Conservation (phyloP, 352 stramenopile species). For the Phytophthora sansomeana region DNA sequence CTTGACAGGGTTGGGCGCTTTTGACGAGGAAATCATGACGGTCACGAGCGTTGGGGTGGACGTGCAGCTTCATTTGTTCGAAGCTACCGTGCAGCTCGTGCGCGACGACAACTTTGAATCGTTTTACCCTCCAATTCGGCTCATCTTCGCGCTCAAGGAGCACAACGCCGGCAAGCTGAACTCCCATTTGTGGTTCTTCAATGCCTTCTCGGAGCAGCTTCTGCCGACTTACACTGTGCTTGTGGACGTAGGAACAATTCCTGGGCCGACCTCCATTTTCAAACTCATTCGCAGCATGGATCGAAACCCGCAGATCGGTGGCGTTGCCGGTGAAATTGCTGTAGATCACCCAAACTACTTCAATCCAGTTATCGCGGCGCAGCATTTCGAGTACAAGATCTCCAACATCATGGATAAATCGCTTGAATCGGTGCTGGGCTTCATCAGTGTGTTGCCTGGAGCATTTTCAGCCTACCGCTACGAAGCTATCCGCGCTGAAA, state of each 20-base stretch:
- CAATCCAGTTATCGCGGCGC: slow-evolving; percentile 51
- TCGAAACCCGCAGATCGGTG: slow-evolving; percentile 57
- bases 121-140: slow-evolving; percentile 57
- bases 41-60: slow-evolving; percentile 53
- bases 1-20: slow-evolving; percentile 44
- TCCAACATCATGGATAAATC: slow-evolving; percentile 67
- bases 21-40: slow-evolving; percentile 67
- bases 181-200: slow-evolving; percentile 70
- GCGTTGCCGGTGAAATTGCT: slow-evolving; percentile 54
- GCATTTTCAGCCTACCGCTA: slow-evolving; percentile 65
- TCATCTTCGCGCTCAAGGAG: slow-evolving; percentile 65
- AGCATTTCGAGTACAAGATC: slow-evolving; percentile 71
- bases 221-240: slow-evolving; percentile 61
- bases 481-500: slow-evolving; percentile 59
- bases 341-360: slow-evolving; percentile 57
- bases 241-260: slow-evolving; percentile 57
- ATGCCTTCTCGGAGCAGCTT: slow-evolving; percentile 62
- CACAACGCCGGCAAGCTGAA: slow-evolving; percentile 59
- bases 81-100: slow-evolving; percentile 53
- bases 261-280: slow-evolving; percentile 47
- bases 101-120: slow-evolving; percentile 50
- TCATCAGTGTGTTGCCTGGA: slow-evolving; percentile 54
- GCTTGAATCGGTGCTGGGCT: slow-evolving; percentile 59
- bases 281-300: slow-evolving; percentile 59
- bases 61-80: slow-evolving; percentile 55